A percentile compares a stretch with the other conserved stretches of the same genome.
These are phyloP conservation scores for Plasmodium adleri DNA, from an alignment of 169 alveolate species.

Conservation along the genomic window DNA sequence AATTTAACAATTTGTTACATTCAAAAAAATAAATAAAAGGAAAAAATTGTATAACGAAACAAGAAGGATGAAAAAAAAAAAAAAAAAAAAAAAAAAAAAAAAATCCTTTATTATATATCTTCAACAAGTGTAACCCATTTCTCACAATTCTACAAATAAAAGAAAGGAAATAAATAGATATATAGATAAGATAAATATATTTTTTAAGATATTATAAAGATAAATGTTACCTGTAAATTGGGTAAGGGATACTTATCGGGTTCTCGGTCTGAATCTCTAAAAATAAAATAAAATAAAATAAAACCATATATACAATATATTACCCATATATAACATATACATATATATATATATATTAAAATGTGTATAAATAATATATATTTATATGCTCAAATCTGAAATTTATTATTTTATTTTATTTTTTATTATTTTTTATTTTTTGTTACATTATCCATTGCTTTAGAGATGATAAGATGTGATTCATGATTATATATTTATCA, in stretches of 20 bases:
- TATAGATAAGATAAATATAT: neutral
- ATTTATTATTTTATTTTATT: neutral
- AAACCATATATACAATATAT: neutral
- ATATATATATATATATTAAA: neutral
- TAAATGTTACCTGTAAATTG: slow-evolving; percentile 33
- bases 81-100: neutral
- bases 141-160: slow-evolving; percentile 49
- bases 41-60: no score
- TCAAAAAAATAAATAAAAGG: no score
- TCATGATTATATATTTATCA: slow-evolving; percentile 38
- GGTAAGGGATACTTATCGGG: slow-evolving; percentile 58
- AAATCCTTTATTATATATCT: slow-evolving; percentile 13
- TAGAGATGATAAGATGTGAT: slow-evolving; percentile 33
- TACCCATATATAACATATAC: neutral
- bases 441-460: slow-evolving; percentile 41
- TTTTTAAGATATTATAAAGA: neutral
- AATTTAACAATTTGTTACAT: no score
- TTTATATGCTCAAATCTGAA: neutral
- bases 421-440: neutral
- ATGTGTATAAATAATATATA: neutral
- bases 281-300: neutral
- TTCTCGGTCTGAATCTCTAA: slow-evolving; percentile 36
- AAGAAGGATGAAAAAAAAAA: neutral
- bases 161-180: neutral
- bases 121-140: slow-evolving; percentile 60